Evolutionary conservation across 169 alveolate genomes (phyloP).

Genomic region (Cryptosporidium parvum): DNA sequence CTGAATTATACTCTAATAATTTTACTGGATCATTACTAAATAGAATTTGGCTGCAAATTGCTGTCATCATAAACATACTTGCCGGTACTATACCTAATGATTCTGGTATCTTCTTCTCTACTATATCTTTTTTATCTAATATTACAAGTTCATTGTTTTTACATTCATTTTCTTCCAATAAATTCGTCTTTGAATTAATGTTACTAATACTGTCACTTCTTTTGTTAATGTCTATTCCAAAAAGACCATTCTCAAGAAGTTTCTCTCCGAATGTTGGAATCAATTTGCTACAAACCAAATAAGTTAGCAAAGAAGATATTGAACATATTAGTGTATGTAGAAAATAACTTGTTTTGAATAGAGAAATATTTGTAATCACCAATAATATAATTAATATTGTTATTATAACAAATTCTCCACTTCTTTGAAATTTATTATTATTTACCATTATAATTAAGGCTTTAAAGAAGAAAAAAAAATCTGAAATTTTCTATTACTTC

Average conservation of each 20-base stretch:
- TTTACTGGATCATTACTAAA: conserved; percentile 79
- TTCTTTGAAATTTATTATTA: conserved; percentile 7
- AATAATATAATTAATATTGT: conserved; percentile 21
- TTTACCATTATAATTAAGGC: neutral
- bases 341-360: conserved; percentile 45
- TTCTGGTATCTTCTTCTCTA: conserved; percentile 84
- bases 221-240: conserved; percentile 78
- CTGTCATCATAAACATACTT: conserved; percentile 83
- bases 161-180: neutral
- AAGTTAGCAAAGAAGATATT: conserved; percentile 21
- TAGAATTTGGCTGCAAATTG: conserved; percentile 83
- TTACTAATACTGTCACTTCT: neutral
- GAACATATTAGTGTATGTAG: conserved; percentile 48
- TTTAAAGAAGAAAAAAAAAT: no score
- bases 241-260: conserved; percentile 70
- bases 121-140: neutral
- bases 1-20: conserved; percentile 87
- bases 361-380: conserved; percentile 23
- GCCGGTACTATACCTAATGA: conserved; percentile 92
- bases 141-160: neutral
- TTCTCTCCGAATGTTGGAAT: conserved; percentile 54
- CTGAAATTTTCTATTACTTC: no score
- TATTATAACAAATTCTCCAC: conserved; percentile 19
- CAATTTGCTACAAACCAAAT: conserved; percentile 19
- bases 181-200: no score